Conservation (phyloP, 202 grass and related monocot genomes). For the Miscanthus sacchariflorus region DNA sequence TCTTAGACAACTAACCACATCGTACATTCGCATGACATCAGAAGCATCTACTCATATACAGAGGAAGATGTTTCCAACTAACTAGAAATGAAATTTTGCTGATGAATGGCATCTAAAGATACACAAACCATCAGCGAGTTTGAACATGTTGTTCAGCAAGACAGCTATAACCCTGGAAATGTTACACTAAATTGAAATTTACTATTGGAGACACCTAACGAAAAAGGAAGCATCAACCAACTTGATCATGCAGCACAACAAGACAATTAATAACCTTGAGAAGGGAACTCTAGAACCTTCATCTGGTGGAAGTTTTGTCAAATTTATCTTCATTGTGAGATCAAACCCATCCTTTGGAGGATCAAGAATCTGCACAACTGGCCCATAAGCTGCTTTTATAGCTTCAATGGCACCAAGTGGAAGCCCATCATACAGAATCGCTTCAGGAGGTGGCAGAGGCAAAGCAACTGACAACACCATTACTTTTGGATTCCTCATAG, state of each 20-base stretch:
- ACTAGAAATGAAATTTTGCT: conserved; percentile 9
- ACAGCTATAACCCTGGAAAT: conserved; percentile 75
- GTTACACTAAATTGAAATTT: conserved; percentile 24
- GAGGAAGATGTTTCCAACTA: conserved; percentile 29
- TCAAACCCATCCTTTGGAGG: conserved; percentile 97
- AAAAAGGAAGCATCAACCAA: conserved; percentile 36
- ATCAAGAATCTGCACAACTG: conserved; percentile 90
- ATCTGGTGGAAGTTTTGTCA: conserved; percentile 90
- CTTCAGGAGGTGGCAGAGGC: conserved; percentile 83
- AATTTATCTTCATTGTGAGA: conserved; percentile 97
- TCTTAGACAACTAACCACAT: not conserved
- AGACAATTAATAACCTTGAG: conserved; percentile 94
- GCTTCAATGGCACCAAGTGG: conserved; percentile 93
- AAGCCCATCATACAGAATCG: conserved; percentile 81
- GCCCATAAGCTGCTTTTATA: conserved; percentile 87
- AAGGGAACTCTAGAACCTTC: conserved; percentile 99
- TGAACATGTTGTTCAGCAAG: conserved; percentile 51
- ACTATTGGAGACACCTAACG: conserved; percentile 28
- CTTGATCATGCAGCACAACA: conserved; percentile 61
- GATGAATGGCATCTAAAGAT: conserved; percentile 31
- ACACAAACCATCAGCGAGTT: conserved; percentile 23
- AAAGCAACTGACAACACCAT: conserved; percentile 84
- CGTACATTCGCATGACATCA: conserved; percentile 4
- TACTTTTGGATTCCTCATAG: conserved; percentile 91
- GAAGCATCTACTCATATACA: conserved; percentile 24